A percentile compares a stretch with the other conserved stretches of the same genome.
These are phyloP conservation scores for Talaromyces proteolyticus DNA, from an alignment of 495 filamentous ascomycete genomes.

Conservation along the genomic window DNA sequence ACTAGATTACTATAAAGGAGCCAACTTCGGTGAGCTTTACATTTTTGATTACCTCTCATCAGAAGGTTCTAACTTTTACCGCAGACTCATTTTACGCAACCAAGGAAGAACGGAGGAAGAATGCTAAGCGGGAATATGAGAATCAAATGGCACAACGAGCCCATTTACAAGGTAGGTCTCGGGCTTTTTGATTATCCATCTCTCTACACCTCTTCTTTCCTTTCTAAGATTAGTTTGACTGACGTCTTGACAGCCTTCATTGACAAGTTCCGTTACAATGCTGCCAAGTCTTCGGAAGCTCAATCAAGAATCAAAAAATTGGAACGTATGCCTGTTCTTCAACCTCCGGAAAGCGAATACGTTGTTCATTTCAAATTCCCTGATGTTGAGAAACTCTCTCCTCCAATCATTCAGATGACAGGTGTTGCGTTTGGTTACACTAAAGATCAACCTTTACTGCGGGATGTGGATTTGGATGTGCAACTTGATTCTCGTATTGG, in stretches of 20 bases:
- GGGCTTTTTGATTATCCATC: too few species aligned
- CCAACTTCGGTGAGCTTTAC: constrained; percentile 69
- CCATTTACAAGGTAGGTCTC: constrained; percentile 62
- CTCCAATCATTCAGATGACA: constrained; percentile 96
- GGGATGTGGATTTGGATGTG: constrained; percentile 87
- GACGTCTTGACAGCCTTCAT: constrained; percentile 67
- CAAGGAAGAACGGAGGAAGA: constrained; percentile 94
- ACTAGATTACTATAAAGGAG: constrained; percentile 97
- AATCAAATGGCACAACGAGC: constrained; percentile 93
- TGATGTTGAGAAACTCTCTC: constrained; percentile 94
- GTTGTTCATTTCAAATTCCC: constrained; percentile 97
- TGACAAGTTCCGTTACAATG: constrained; percentile 99
- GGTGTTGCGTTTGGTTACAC: constrained; percentile 89
- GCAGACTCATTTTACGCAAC: constrained; percentile 93
- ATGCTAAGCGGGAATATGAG: constrained; percentile 94
- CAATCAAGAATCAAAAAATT: constrained; percentile 99
- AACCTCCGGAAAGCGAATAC: constrained; percentile 90
- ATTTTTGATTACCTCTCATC: not conserved
- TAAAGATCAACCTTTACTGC: constrained; percentile 71
- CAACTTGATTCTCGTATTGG: constrained; percentile 97
- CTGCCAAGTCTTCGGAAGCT: constrained; percentile 96
- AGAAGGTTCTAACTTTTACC: not conserved
- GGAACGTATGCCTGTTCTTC: constrained; percentile 89
- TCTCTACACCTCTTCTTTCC: not conserved
- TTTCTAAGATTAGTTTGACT: not conserved